A percentile compares a stretch with the other conserved stretches of the same genome.
These are phyloP conservation scores for Hymenoscyphus albidus DNA, from an alignment of 2,329 filamentous ascomycete species.

Conservation along the genomic window DNA sequence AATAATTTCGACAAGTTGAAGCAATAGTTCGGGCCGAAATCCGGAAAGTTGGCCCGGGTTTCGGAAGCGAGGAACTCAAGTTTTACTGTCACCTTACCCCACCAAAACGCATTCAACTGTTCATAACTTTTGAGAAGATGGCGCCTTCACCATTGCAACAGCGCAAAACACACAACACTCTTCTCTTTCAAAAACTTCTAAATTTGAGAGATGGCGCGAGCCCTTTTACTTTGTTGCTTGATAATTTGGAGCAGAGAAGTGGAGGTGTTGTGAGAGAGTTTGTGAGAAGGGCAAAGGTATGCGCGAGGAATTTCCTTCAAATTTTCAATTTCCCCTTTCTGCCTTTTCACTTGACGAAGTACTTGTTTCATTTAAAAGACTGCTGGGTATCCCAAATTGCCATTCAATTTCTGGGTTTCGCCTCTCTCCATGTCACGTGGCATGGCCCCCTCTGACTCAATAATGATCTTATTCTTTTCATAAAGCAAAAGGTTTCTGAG, in stretches of 20 bases:
- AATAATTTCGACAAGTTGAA: neutral
- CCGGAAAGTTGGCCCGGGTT: neutral
- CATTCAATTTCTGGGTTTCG: neutral
- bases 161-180: constrained; percentile 76
- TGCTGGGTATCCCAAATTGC: neutral
- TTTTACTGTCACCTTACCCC: neutral
- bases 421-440: neutral
- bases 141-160: constrained; percentile 57
- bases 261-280: constrained; percentile 69
- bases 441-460: neutral
- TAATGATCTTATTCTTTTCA: neutral
- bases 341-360: neutral
- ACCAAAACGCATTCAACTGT: neutral
- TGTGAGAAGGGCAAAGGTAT: constrained; percentile 65
- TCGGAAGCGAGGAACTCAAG: neutral
- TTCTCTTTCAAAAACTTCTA: constrained; percentile 78
- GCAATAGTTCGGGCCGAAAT: neutral
- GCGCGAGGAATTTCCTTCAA: constrained; percentile 1
- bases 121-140: constrained; percentile 41
- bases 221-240: constrained; percentile 81
- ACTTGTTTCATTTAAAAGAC: neutral
- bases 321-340: neutral
- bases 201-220: constrained; percentile 75
- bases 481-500: neutral
- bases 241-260: constrained; percentile 79